A percentile compares a stretch with the other conserved stretches of the same genome.
Evolutionary conservation across 179 eudicot genomes (phyloP).

Genomic region (Beta macrorhiza): DNA sequence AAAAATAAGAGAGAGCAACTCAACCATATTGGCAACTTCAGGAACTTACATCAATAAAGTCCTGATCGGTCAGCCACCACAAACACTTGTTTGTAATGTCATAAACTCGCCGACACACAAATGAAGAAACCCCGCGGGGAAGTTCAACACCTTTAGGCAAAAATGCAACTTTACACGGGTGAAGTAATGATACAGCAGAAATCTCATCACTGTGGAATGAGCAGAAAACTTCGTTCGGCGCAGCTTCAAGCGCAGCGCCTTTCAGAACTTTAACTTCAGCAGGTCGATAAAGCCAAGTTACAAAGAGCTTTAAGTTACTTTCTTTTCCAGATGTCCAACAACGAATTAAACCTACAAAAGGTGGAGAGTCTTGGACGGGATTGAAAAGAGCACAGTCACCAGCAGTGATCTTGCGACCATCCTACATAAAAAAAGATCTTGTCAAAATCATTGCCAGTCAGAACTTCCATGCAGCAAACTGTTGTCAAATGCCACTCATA

Average conservation of each 20-base stretch:
- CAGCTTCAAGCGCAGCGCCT: conserved; percentile 42
- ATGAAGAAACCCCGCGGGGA: conserved; percentile 43
- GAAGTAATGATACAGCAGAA: conserved; percentile 42
- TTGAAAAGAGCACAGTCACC: conserved; percentile 52
- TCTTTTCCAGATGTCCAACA: conserved; percentile 28
- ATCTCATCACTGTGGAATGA: conserved; percentile 45
- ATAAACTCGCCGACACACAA: conserved; percentile 49
- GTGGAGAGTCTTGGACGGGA: conserved; percentile 35
- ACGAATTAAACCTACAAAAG: conserved; percentile 44
- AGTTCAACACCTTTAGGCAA: conserved; percentile 44
- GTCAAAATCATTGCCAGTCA: neutral
- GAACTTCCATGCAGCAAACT: neutral
- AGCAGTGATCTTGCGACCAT: conserved; percentile 45
- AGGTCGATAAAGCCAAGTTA: conserved; percentile 46
- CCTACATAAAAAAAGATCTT: conserved; percentile 28
- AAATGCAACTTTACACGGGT: conserved; percentile 48
- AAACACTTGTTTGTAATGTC: conserved; percentile 40
- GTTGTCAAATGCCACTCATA: neutral
- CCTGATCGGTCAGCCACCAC: conserved; percentile 47
- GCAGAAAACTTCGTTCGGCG: conserved; percentile 44
- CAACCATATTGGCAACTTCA: neutral
- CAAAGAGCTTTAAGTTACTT: conserved; percentile 33
- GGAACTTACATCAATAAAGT: conserved; percentile 41
- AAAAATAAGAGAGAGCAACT: neutral
- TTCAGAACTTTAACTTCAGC: conserved; percentile 38